phyloP scores from a whole-genome alignment of 768 basidiomycete species.

The Trametes coccinea region DNA sequence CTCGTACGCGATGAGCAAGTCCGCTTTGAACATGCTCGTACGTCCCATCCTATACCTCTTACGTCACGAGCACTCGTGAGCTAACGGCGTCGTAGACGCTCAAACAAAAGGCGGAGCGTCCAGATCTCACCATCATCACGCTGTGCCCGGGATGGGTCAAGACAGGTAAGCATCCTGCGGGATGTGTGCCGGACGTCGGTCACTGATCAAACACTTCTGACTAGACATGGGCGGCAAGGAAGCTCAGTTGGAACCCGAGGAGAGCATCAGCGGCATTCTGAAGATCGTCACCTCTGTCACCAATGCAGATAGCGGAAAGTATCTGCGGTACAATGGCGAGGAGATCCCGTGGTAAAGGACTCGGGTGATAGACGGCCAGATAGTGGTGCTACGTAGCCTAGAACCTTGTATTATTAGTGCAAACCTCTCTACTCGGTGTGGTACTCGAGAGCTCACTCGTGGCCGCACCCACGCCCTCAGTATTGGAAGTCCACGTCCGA shows the following conservation, averaged over 20 bases:
- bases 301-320: conserved; percentile 12
- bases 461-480: too few species aligned
- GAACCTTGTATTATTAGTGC: too few species aligned
- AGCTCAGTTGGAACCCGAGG: conserved; percentile 7
- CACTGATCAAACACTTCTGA: not conserved
- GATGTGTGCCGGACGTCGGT: not conserved
- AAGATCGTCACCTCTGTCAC: conserved; percentile 9
- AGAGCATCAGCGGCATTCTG: conserved; percentile 13
- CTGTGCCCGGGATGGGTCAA: conserved; percentile 19
- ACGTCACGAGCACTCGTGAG: not conserved
- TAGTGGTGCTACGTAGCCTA: too few species aligned
- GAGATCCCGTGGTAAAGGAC: conserved; percentile 13
- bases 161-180: conserved; percentile 22
- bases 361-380: not conserved
- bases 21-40: conserved; percentile 42
- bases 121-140: conserved; percentile 11
- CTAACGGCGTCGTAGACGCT: not conserved
- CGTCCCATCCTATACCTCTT: conserved; percentile 3
- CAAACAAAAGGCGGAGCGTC: conserved; percentile 16
- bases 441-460: too few species aligned
- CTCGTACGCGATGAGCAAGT: conserved; percentile 39
- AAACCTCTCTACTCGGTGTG: too few species aligned
- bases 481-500: too few species aligned
- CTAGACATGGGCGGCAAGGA: conserved; percentile 20
- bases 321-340: conserved; percentile 10